Evolutionary conservation across 495 filamentous ascomycete genomes (phyloP).

Genomic region (Chaetomium fimeti): DNA sequence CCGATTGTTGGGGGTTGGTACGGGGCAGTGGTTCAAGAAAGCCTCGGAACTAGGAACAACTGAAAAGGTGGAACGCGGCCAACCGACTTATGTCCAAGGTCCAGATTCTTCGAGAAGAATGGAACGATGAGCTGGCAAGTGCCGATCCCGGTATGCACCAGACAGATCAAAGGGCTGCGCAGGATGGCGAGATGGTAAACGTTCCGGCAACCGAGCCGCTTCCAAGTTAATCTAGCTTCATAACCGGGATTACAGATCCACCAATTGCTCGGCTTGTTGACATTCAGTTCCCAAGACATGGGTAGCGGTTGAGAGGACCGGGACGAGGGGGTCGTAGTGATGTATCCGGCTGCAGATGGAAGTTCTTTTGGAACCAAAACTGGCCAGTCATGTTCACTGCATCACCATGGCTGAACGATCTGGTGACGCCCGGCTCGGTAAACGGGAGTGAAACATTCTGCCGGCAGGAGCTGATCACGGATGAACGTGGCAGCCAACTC

Average conservation of each 20-base stretch:
- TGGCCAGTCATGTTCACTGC: background rate
- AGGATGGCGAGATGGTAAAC: background rate
- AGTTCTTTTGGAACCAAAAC: background rate
- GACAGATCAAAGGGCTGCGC: background rate
- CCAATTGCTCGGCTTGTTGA: background rate
- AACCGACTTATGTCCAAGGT: background rate
- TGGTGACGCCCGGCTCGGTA: background rate
- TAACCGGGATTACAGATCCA: background rate
- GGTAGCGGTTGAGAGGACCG: background rate
- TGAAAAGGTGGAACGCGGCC: too few species aligned
- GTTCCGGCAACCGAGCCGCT: constrained; percentile 14
- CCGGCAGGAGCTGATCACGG: constrained; percentile 2
- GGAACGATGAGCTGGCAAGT: background rate
- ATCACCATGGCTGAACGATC: background rate
- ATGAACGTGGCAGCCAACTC: background rate
- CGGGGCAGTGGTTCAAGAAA: too few species aligned
- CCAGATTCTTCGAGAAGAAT: background rate
- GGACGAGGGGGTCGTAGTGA: background rate
- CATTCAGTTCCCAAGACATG: background rate
- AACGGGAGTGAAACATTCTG: background rate
- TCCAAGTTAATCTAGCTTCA: background rate
- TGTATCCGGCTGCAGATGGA: background rate
- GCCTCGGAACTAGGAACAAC: background rate
- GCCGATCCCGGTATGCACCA: background rate
- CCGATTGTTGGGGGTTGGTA: background rate